phyloP scores from a whole-genome alignment of 2,329 filamentous ascomycete genomes.

The Fragosphaeria purpurea region DNA sequence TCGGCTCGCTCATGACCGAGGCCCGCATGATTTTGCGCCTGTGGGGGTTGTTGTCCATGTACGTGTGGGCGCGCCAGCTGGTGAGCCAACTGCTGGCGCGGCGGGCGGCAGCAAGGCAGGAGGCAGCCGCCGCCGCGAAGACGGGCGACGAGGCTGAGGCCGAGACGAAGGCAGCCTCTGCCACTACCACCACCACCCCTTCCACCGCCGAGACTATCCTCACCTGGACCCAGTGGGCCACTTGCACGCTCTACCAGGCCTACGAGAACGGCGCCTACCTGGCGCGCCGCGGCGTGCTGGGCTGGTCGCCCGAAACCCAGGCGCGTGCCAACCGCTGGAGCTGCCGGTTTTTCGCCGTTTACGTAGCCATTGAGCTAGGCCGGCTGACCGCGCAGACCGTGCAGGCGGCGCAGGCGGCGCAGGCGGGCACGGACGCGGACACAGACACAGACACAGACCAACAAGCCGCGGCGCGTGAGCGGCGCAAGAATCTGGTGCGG shows the following conservation, averaged over 20 bases:
- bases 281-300: constrained; percentile 59
- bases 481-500: constrained; percentile 57
- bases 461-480: constrained; percentile 35
- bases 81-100: constrained; percentile 20
- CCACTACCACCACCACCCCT: constrained; percentile 22
- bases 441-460: too few relatives aligned
- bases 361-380: constrained; percentile 66
- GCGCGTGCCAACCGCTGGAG: constrained; percentile 59
- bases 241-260: constrained; percentile 61
- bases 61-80: constrained; percentile 53
- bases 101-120: constrained; percentile 21
- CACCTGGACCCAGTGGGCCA: constrained; percentile 56
- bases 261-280: constrained; percentile 81
- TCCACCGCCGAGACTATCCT: constrained; percentile 35
- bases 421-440: constrained; percentile 25
- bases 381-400: constrained; percentile 49
- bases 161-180: constrained; percentile 27
- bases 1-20: constrained; percentile 59
- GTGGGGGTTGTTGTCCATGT: constrained; percentile 67
- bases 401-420: constrained; percentile 29
- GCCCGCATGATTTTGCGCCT: constrained; percentile 64
- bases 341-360: constrained; percentile 68
- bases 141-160: constrained; percentile 16
- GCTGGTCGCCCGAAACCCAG: constrained; percentile 45
- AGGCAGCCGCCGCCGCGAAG: constrained; percentile 18